These are phyloP conservation scores for Linnemannia exigua DNA, from an alignment of 192 early-diverging fungal species.

Conservation along the genomic window DNA sequence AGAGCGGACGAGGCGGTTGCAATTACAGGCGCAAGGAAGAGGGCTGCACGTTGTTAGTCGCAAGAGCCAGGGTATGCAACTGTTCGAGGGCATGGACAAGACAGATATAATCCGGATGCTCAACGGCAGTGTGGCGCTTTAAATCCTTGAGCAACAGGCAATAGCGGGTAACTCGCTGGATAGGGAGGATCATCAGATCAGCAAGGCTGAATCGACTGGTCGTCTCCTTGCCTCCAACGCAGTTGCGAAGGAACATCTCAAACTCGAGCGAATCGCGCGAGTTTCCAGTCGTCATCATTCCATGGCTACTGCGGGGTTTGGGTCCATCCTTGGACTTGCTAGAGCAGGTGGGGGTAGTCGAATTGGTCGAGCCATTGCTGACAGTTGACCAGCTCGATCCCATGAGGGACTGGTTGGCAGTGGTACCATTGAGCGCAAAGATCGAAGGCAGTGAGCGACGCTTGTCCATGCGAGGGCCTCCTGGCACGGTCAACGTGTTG, in stretches of 20 bases:
- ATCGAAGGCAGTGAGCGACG: conserved; percentile 36
- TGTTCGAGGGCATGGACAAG: conserved; percentile 55
- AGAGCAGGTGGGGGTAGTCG: background rate
- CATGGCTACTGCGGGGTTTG: conserved; percentile 32
- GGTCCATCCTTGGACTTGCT: background rate
- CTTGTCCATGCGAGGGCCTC: conserved; percentile 36
- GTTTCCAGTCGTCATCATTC: background rate
- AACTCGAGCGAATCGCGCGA: background rate
- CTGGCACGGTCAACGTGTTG: background rate
- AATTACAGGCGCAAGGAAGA: conserved; percentile 28
- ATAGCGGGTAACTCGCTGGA: conserved; percentile 86
- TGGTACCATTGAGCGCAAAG: conserved; percentile 16
- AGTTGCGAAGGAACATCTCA: conserved; percentile 40
- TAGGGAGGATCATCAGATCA: conserved; percentile 83
- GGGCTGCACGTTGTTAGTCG: conserved; percentile 52
- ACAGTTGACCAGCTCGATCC: background rate
- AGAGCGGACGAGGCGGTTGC: background rate
- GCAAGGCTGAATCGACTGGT: conserved; percentile 72
- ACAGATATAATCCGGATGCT: conserved; percentile 44
- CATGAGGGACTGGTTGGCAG: background rate
- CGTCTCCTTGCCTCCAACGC: conserved; percentile 63
- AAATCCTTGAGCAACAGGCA: conserved; percentile 73
- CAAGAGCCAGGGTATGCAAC: conserved; percentile 45
- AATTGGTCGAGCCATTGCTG: background rate
- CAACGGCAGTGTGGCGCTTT: conserved; percentile 43